Percentiles rank a stretch among this genome's conserved stretches.
phyloP scores from a whole-genome alignment of 2,329 filamentous ascomycete genomes.

The Phaeophleospora eucalypticola region DNA sequence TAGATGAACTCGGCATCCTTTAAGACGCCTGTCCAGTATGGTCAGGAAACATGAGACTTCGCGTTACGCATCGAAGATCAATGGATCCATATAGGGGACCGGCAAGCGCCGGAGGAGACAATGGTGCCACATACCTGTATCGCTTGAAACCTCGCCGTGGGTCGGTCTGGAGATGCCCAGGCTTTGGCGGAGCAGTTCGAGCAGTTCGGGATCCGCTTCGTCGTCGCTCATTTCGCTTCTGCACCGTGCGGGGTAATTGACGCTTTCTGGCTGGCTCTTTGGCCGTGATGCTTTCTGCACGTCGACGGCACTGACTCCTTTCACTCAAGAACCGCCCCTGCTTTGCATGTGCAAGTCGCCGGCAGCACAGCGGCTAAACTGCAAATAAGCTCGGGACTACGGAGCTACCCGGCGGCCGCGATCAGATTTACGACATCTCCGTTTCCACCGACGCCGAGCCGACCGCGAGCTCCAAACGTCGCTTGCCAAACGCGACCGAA shows the following conservation, averaged over 20 bases:
- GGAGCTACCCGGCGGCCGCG: background rate
- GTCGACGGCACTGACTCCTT: background rate
- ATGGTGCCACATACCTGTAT: constrained; percentile 28
- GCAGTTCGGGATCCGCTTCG: constrained; percentile 81
- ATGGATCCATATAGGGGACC: background rate
- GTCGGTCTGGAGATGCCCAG: constrained; percentile 45
- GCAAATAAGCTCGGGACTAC: background rate
- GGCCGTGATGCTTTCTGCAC: background rate
- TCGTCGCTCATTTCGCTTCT: constrained; percentile 73
- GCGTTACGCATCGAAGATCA: no score
- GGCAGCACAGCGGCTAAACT: background rate
- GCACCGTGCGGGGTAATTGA: no score
- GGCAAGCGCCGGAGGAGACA: constrained; percentile 1
- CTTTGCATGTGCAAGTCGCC: background rate
- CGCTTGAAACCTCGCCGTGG: constrained; percentile 25
- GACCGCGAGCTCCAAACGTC: background rate
- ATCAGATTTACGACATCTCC: background rate
- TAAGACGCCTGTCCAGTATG: constrained; percentile 67
- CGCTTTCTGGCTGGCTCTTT: no score
- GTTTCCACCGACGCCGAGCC: background rate
- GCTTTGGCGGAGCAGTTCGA: constrained; percentile 79
- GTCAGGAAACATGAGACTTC: background rate
- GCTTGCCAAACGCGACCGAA: background rate
- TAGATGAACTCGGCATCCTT: constrained; percentile 80
- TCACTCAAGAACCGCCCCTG: background rate